phyloP scores from a whole-genome alignment of 1,284 basidiomycete genomes.

The Apiotrichum gracile region DNA sequence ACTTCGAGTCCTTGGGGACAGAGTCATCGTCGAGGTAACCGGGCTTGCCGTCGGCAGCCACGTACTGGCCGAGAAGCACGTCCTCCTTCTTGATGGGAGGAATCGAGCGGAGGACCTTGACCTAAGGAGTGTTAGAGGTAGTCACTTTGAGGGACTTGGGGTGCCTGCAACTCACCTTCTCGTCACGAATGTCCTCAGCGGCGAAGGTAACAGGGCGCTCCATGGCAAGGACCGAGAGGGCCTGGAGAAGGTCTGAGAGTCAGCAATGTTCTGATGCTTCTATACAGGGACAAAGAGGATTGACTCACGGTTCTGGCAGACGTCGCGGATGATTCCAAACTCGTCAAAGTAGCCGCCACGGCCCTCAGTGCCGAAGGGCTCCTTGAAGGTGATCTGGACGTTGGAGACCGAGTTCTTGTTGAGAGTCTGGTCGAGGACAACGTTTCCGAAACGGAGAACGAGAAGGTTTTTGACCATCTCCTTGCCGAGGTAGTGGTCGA shows the following conservation, averaged over 20 bases:
- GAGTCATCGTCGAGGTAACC: conserved; percentile 95
- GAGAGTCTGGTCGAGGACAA: conserved; percentile 78
- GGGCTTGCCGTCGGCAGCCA: conserved; percentile 78
- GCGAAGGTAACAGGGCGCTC: conserved; percentile 95
- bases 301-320: conserved; percentile 88
- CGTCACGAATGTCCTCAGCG: conserved; percentile 92
- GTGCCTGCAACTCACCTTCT: conserved; percentile 62
- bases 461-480: conserved; percentile 99
- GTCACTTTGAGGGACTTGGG: background rate
- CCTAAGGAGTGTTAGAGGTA: conserved; percentile 51
- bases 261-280: background rate
- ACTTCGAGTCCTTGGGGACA: conserved; percentile 82
- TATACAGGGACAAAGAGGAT: background rate
- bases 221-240: conserved; percentile 87
- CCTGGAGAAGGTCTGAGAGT: conserved; percentile 75
- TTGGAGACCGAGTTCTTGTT: conserved; percentile 91
- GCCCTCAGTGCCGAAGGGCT: conserved; percentile 93
- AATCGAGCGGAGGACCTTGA: conserved; percentile 87
- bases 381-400: conserved; percentile 97
- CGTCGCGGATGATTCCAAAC: conserved; percentile 94
- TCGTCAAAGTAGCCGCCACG: conserved; percentile 98
- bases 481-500: conserved; percentile 96
- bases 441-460: conserved; percentile 86
- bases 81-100: conserved; percentile 71
- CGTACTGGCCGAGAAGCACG: conserved; percentile 86